Percentiles rank a stretch among this genome's conserved stretches.
phyloP scores from a whole-genome alignment of 768 basidiomycete genomes.

The Favolaschia claudopus region DNA sequence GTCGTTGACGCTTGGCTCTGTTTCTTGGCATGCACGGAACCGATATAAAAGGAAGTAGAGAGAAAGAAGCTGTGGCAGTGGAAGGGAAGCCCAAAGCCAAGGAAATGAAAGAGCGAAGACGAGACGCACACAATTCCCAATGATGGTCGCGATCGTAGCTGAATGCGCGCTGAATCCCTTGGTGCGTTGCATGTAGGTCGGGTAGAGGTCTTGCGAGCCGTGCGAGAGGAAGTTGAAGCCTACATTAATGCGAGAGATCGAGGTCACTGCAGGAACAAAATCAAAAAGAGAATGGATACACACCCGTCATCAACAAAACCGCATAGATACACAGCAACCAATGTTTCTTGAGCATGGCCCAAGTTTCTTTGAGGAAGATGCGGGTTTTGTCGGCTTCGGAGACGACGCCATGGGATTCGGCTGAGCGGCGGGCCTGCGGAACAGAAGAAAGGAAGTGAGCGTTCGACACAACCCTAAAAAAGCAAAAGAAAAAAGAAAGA shows the following conservation, averaged over 20 bases:
- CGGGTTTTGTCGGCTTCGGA: conserved; percentile 59
- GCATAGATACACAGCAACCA: conserved; percentile 88
- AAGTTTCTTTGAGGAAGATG: conserved; percentile 76
- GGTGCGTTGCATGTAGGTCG: conserved; percentile 71
- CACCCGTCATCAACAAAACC: conserved; percentile 79
- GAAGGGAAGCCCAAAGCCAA: background rate
- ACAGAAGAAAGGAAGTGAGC: conserved; percentile 42
- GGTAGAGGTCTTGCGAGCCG: conserved; percentile 81
- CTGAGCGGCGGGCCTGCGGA: conserved; percentile 12
- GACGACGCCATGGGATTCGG: conserved; percentile 35
- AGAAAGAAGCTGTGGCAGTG: background rate
- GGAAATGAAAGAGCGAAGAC: background rate
- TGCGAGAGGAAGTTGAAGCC: conserved; percentile 84
- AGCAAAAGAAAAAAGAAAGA: background rate
- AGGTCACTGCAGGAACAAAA: background rate
- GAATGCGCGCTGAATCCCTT: conserved; percentile 66
- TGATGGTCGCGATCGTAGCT: conserved; percentile 81
- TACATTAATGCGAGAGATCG: conserved; percentile 26
- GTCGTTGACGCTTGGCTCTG: too few species aligned
- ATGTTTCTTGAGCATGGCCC: conserved; percentile 79
- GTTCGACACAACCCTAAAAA: background rate
- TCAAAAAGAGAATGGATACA: conserved; percentile 13
- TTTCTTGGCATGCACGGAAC: too few species aligned
- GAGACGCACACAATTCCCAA: conserved; percentile 67
- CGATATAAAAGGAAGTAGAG: background rate